Evolutionary conservation across 257 asterid species (phyloP).

Genomic region (Striga asiatica): DNA sequence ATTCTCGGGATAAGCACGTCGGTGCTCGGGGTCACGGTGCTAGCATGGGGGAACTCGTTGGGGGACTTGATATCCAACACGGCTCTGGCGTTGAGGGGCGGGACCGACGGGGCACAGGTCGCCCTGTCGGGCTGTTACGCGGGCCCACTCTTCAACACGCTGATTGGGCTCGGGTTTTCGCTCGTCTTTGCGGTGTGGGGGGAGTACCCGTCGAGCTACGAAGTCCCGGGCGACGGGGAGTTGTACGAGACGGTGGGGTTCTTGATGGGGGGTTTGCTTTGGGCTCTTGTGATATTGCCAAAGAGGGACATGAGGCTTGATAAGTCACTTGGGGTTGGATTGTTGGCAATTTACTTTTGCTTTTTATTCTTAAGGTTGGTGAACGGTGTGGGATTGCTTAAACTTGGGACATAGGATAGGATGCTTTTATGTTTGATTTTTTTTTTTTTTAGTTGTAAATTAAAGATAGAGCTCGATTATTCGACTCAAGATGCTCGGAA

Average conservation of each 20-base stretch:
- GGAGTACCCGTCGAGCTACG: conserved; percentile 38
- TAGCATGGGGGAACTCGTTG: conserved; percentile 85
- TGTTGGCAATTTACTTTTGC: conserved; percentile 56
- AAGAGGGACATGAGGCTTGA: conserved; percentile 50
- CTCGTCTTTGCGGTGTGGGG: conserved; percentile 48
- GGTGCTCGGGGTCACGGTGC: conserved; percentile 60
- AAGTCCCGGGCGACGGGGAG: conserved; percentile 32
- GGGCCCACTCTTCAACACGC: conserved; percentile 62
- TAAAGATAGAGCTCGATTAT: no score
- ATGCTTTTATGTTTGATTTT: no score
- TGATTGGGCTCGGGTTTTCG: conserved; percentile 72
- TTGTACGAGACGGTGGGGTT: conserved; percentile 64
- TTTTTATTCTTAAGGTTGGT: conserved; percentile 49
- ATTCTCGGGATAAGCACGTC: conserved; percentile 64
- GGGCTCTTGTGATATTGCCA: conserved; percentile 68
- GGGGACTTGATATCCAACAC: conserved; percentile 69
- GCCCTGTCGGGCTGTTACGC: conserved; percentile 84
- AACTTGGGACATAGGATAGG: conserved; percentile 8
- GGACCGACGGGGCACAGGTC: conserved; percentile 59
- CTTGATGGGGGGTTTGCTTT: conserved; percentile 57
- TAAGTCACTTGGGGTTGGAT: conserved; percentile 46
- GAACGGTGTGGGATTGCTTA: conserved; percentile 27
- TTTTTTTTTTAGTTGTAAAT: no score
- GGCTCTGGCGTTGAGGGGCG: conserved; percentile 58
- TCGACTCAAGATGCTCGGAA: no score